Evolutionary conservation across 2,329 filamentous ascomycete species (phyloP).

Genomic region (Pseudocercospora ulei): DNA sequence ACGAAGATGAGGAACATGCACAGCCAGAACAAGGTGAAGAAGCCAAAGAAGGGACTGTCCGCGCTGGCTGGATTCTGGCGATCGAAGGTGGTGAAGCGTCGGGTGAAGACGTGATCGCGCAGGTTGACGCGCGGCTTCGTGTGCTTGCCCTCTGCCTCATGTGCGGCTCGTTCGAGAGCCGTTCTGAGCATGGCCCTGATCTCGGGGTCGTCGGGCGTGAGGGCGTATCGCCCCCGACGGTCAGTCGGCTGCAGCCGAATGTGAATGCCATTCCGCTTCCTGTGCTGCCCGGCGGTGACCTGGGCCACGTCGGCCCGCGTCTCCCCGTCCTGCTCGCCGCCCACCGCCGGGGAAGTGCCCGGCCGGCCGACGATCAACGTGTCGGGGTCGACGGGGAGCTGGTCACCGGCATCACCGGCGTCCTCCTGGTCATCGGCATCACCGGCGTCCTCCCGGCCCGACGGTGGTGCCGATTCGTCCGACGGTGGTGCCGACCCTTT

Average conservation of each 20-base stretch:
- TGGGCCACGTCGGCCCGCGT: not conserved
- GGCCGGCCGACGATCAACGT: constrained; percentile 32
- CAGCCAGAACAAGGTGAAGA: constrained; percentile 72
- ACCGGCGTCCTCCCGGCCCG: too few relatives aligned
- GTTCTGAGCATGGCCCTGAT: constrained; percentile 41
- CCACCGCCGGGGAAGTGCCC: constrained; percentile 11
- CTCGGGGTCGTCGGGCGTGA: constrained; percentile 44
- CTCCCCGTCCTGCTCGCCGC: constrained; percentile 2
- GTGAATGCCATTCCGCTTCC: constrained; percentile 38
- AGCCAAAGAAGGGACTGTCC: constrained; percentile 65
- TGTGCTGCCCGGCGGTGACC: constrained; percentile 1
- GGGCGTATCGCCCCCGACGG: constrained; percentile 41
- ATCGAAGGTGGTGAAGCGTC: constrained; percentile 65
- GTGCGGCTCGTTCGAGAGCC: constrained; percentile 39
- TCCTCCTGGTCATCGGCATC: constrained; percentile 26
- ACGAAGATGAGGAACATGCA: constrained; percentile 56
- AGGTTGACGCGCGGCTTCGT: constrained; percentile 37
- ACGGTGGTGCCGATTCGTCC: constrained; percentile 6
- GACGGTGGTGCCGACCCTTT: constrained; percentile 13
- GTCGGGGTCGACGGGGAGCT: constrained; percentile 34
- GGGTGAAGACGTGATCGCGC: constrained; percentile 58
- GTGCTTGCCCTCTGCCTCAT: constrained; percentile 24
- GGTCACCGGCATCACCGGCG: constrained; percentile 39
- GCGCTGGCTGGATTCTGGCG: constrained; percentile 55
- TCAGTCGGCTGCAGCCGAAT: constrained; percentile 42